phyloP scores from a whole-genome alignment of 306 rosid genomes.

The Abrus pulchellus region DNA sequence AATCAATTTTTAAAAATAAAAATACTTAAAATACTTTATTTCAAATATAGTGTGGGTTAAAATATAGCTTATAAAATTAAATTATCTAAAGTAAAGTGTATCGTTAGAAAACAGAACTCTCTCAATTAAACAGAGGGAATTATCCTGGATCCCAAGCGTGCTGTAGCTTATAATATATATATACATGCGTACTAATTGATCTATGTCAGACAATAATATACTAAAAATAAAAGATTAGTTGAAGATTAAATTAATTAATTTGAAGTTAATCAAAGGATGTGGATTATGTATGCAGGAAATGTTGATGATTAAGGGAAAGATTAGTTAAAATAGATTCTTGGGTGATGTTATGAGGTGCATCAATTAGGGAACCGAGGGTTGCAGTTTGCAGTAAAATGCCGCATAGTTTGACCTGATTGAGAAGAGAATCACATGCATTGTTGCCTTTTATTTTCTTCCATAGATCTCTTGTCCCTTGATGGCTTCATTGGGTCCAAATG shows the following conservation, averaged over 20 bases:
- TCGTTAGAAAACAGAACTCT: too few relatives aligned
- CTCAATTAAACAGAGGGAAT: too few relatives aligned
- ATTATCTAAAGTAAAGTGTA: too few relatives aligned
- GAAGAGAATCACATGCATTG: slow-evolving; percentile 11
- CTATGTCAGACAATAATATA: background rate
- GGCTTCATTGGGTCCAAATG: background rate
- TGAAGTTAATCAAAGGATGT: background rate
- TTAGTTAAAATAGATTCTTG: background rate
- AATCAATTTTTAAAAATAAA: too few relatives aligned
- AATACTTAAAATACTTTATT: background rate
- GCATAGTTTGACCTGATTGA: slow-evolving; percentile 6
- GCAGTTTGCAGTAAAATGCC: slow-evolving; percentile 27
- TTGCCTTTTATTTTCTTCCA: slow-evolving; percentile 2
- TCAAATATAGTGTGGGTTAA: background rate
- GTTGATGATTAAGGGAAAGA: background rate
- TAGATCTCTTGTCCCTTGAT: slow-evolving; percentile 17
- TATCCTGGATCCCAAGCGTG: background rate
- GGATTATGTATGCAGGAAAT: background rate
- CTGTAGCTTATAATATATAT: too few relatives aligned
- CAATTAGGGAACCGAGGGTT: slow-evolving; percentile 1
- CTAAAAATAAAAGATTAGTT: background rate
- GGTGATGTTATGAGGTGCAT: slow-evolving; percentile 9
- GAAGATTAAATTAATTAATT: background rate
- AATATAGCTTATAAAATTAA: background rate
- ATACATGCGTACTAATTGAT: background rate